Evolutionary conservation across 495 filamentous ascomycete genomes (phyloP).

Genomic region (Gamarada debralockiae): DNA sequence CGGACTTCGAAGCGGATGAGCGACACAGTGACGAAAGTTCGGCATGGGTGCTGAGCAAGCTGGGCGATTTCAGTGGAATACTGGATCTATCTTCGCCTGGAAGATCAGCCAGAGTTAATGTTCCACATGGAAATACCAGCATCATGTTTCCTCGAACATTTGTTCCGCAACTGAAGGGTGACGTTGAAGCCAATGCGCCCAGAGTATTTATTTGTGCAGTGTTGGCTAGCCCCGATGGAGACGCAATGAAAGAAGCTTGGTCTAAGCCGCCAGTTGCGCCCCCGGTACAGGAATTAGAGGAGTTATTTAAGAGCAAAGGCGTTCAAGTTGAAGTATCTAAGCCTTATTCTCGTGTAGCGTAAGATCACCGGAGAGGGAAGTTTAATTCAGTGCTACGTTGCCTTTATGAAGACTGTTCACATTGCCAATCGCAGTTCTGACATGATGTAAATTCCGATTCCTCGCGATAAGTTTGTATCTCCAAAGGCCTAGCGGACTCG

Average conservation of each 20-base stretch:
- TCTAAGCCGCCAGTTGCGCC: not conserved
- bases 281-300: constrained; percentile 1
- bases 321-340: constrained; percentile 6
- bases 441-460: no score
- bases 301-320: constrained; percentile 3
- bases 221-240: constrained; percentile 7
- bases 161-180: constrained; percentile 2
- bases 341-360: not conserved
- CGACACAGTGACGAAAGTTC: not conserved
- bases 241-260: not conserved
- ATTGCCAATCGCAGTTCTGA: no score
- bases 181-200: not conserved
- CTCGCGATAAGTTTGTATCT: no score
- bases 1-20: not conserved
- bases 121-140: constrained; percentile 6
- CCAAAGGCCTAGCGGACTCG: no score
- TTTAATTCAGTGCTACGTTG: no score
- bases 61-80: constrained; percentile 8
- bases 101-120: not conserved
- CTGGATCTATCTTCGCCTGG: not conserved
- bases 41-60: constrained; percentile 2
- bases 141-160: constrained; percentile 6
- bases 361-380: no score
- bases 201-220: constrained; percentile 3
- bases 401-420: no score